These are phyloP conservation scores for Metarhizium brunneum DNA, from an alignment of 2,329 filamentous ascomycete species.

Conservation along the genomic window DNA sequence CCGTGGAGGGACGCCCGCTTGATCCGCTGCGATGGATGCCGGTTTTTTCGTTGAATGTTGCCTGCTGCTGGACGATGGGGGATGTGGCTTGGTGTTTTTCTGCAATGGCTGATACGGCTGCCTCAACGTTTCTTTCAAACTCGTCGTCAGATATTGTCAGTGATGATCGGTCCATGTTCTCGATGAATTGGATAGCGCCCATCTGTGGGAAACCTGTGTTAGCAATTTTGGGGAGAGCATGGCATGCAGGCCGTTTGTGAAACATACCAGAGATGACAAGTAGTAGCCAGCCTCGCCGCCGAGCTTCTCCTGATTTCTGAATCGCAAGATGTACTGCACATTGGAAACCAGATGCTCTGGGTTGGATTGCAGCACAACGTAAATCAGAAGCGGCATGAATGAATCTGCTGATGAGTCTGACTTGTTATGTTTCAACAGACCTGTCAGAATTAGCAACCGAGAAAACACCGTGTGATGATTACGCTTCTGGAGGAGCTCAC, in stretches of 20 bases:
- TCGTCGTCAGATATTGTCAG: conserved; percentile 91
- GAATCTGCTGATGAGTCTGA: conserved; percentile 93
- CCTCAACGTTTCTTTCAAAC: conserved; percentile 94
- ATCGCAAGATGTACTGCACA: conserved; percentile 94
- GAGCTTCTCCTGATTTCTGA: conserved; percentile 94
- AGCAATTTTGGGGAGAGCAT: background rate
- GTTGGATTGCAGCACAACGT: conserved; percentile 88
- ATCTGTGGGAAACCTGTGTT: conserved; percentile 39
- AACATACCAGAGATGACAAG: conserved; percentile 70
- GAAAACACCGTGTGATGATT: background rate
- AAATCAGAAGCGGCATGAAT: conserved; percentile 91
- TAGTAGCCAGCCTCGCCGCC: conserved; percentile 98
- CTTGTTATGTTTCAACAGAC: conserved; percentile 83
- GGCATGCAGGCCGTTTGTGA: background rate
- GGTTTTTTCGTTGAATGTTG: conserved; percentile 36
- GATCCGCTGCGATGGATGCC: conserved; percentile 15
- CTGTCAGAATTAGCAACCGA: conserved; percentile 26
- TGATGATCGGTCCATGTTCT: conserved; percentile 88
- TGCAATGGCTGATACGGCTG: conserved; percentile 88
- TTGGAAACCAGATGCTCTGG: conserved; percentile 95
- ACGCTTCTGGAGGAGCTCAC: conserved; percentile 33
- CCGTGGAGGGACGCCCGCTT: conserved; percentile 32
- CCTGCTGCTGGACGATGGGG: conserved; percentile 29
- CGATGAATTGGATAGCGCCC: conserved; percentile 93
- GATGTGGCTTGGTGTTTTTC: conserved; percentile 65